phyloP scores from a whole-genome alignment of 768 basidiomycete genomes.

The Boletus coccyginus region DNA sequence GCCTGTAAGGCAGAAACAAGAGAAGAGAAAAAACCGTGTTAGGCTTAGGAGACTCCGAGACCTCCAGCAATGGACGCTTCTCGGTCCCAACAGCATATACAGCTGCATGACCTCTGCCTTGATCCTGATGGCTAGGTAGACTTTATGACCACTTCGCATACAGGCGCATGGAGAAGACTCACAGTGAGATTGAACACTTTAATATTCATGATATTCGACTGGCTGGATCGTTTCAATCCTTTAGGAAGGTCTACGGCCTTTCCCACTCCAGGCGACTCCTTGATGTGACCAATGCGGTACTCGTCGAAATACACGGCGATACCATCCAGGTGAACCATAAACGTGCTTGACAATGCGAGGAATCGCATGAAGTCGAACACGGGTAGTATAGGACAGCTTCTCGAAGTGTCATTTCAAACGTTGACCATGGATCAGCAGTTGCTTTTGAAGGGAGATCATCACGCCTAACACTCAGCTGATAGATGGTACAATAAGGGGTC shows the following conservation, averaged over 20 bases:
- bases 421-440: slow-evolving; percentile 66
- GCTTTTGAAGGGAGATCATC: slow-evolving; percentile 54
- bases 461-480: slow-evolving; percentile 77
- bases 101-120: slow-evolving; percentile 11
- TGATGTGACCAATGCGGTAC: slow-evolving; percentile 62
- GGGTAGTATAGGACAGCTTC: slow-evolving; percentile 78
- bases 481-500: slow-evolving; percentile 3
- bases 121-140: slow-evolving; percentile 39
- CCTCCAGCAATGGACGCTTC: slow-evolving; percentile 43
- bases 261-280: slow-evolving; percentile 57
- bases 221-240: slow-evolving; percentile 53
- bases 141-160: not conserved
- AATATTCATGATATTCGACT: slow-evolving; percentile 65
- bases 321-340: slow-evolving; percentile 77
- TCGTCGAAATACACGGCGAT: slow-evolving; percentile 84
- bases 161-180: slow-evolving; percentile 21
- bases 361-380: slow-evolving; percentile 89
- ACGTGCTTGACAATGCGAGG: slow-evolving; percentile 86
- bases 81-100: slow-evolving; percentile 8
- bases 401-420: slow-evolving; percentile 85
- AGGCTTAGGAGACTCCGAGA: slow-evolving; percentile 30
- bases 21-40: slow-evolving; percentile 47
- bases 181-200: slow-evolving; percentile 61
- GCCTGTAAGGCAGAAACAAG: slow-evolving; percentile 23
- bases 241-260: slow-evolving; percentile 51